A percentile compares a stretch with the other conserved stretches of the same genome.
phyloP scores from a whole-genome alignment of 2,329 filamentous ascomycete genomes.

The Fusarium sp. region DNA sequence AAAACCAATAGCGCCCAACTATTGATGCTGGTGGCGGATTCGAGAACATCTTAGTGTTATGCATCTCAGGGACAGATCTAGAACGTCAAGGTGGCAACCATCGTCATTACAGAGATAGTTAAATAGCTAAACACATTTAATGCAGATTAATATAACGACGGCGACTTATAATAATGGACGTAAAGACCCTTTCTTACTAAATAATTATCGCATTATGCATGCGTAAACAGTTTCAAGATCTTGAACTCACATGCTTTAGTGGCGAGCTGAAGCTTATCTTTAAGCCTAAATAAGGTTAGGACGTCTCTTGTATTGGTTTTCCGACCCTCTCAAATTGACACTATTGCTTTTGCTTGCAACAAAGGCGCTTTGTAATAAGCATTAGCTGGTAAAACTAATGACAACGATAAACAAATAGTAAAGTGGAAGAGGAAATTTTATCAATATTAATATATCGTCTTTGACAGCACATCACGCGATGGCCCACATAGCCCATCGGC shows the following conservation, averaged over 20 bases:
- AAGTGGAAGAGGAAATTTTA: background rate
- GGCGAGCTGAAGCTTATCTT: background rate
- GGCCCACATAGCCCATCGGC: background rate
- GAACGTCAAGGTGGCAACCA: too few species aligned
- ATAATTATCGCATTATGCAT: accelerated
- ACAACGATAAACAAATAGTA: too few species aligned
- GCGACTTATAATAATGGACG: too few species aligned
- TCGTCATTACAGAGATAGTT: too few species aligned
- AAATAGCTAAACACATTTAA: too few species aligned
- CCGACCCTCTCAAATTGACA: background rate
- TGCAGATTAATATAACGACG: too few species aligned
- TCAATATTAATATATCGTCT: background rate
- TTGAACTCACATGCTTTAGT: accelerated
- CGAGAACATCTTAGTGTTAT: background rate
- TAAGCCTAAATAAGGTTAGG: background rate
- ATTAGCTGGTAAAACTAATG: background rate
- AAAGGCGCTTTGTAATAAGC: accelerated
- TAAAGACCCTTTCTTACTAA: accelerated
- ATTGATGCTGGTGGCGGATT: background rate
- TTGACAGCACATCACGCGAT: background rate
- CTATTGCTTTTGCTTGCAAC: background rate
- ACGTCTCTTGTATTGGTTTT: background rate
- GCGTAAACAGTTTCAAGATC: accelerated
- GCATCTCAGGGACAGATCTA: background rate
- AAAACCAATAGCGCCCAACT: background rate